Conservation (phyloP, 495 filamentous ascomycete genomes). For the Trichoderma reesei region DNA sequence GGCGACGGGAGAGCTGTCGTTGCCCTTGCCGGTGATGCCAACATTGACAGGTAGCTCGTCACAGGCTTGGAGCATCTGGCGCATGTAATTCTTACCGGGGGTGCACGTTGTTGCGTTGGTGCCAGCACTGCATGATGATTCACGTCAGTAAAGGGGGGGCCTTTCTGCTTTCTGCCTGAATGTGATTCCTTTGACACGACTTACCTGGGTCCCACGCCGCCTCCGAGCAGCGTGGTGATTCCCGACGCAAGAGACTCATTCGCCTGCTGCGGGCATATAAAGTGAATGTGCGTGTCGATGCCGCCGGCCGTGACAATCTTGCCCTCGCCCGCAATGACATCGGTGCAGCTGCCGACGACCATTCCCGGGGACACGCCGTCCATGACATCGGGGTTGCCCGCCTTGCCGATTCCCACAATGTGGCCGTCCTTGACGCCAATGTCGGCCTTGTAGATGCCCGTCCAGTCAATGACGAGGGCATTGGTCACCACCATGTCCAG, state of each 20-base stretch:
- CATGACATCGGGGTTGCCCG: conserved; percentile 96
- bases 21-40: conserved; percentile 94
- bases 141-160: conserved; percentile 14
- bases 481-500: conserved; percentile 89
- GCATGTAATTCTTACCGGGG: conserved; percentile 71
- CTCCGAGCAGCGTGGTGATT: conserved; percentile 86
- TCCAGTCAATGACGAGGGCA: conserved; percentile 84
- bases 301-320: conserved; percentile 91
- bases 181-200: conserved; percentile 9
- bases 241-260: conserved; percentile 79
- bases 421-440: conserved; percentile 86
- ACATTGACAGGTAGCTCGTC: conserved; percentile 84
- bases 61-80: conserved; percentile 86
- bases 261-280: conserved; percentile 93
- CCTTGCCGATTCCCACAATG: conserved; percentile 89
- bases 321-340: conserved; percentile 91
- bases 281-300: conserved; percentile 89
- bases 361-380: conserved; percentile 69
- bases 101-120: conserved; percentile 95
- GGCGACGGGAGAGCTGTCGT: conserved; percentile 64
- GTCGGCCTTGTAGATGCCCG: conserved; percentile 93
- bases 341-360: conserved; percentile 82
- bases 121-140: conserved; percentile 56
- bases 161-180: too few species aligned
- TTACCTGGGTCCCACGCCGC: conserved; percentile 81